phyloP scores from a whole-genome alignment of 805 yeast genomes.

The Candida michaelii region DNA sequence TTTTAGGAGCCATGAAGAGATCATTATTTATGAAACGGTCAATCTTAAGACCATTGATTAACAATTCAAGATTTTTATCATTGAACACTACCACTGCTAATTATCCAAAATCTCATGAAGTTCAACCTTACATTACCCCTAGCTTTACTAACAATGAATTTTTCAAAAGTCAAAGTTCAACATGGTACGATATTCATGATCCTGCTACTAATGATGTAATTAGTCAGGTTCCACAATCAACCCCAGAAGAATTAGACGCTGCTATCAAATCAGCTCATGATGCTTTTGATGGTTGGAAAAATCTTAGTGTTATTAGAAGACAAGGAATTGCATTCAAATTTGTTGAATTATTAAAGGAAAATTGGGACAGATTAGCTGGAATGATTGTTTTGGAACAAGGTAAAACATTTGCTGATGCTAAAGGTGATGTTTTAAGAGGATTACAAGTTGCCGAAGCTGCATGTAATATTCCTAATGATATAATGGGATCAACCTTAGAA shows the following conservation, averaged over 20 bases:
- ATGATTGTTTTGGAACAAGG: conserved; percentile 55
- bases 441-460: conserved; percentile 79
- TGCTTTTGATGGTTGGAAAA: conserved; percentile 61
- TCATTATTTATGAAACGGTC: not conserved
- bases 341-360: conserved; percentile 60
- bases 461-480: conserved; percentile 61
- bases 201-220: conserved; percentile 73
- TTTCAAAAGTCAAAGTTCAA: conserved; percentile 47
- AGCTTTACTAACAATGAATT: conserved; percentile 52
- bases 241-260: conserved; percentile 60
- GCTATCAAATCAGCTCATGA: conserved; percentile 65
- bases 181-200: conserved; percentile 70
- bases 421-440: conserved; percentile 72
- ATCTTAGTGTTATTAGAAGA: conserved; percentile 58
- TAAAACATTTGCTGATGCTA: conserved; percentile 71
- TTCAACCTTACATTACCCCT: conserved; percentile 51
- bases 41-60: not conserved
- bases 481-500: conserved; percentile 62
- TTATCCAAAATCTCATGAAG: conserved; percentile 45
- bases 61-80: conserved; percentile 4
- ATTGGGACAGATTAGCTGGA: conserved; percentile 68
- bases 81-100: conserved; percentile 18
- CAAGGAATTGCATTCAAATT: conserved; percentile 72
- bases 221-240: conserved; percentile 69
- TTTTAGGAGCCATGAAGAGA: not conserved